Evolutionary conservation across 129 eudicot species (phyloP), one percentile per base, ranked within the genome.

Genomic region (carrot (Daucus carota)): DNA sequence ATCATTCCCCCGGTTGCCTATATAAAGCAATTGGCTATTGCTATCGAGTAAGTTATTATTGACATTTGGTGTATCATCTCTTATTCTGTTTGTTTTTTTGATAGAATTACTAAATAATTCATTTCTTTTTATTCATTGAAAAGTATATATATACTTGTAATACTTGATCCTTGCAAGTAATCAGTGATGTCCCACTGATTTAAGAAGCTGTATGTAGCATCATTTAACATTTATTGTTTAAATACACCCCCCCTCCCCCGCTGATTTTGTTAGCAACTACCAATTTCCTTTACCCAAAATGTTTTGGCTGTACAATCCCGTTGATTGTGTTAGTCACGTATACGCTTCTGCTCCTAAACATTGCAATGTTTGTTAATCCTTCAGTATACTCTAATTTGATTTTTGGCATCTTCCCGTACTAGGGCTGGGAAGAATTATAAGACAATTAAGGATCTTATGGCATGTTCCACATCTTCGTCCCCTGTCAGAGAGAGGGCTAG

Each of bases 401-500:
- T 41, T 26, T 70, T 45, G 15, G 41, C 11, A 46, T 76, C 75
- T 70, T 41, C 36, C 43, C n/a, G 70, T 80, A 72, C 60, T 85
- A 93, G 98, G 82, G 86, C 89, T 71, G 92, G 91, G 31, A 81
- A 84, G 80, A 84, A 74, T 67, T 81, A 78, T 32, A 87, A 77
- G 84, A 85, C 98, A 66, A 88, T 91, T 82, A 93, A 84, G 78
- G 93, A 88, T 78, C 87, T 93, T 48, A 80, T 86, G 46, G 77
- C 81, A 69, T 83, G 97, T 80, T 88, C 98, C 44, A 86, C 88
- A 83, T 89, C 82, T 57, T 89, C 97, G 72, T 93, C 98, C 48
- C 97, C 98, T 38, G 92, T 90, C 65, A 86, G 93, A 73, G 98
- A 93, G 84, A 90, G 86, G 84, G 85, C 98, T 80, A 86, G 91